Base-by-base conservation (phyloP, 2,329 filamentous ascomycete species). In the Pestalotiopsis sp. region DNA sequence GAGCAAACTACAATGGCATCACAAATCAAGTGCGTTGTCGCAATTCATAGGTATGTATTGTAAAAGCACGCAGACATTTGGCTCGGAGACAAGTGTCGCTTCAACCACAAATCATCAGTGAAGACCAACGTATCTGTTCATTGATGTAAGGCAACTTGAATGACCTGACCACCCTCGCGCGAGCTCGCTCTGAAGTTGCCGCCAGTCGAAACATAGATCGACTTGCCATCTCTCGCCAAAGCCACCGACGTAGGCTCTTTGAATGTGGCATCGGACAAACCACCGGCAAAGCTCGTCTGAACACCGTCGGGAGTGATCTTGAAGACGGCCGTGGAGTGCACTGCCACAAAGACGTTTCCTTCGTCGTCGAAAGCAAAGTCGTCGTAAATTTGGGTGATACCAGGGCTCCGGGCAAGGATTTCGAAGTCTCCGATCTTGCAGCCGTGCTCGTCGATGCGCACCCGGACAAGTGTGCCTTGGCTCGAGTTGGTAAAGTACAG, bases 401-500 rank as follows among this genome's bases (percentile, higher is more conserved):
- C 63, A 4, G 63, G 52, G 12, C 57, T 67, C 6, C 59, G 49
- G 17, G 70, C 71, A n/a, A 74, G 9, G 13, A 74, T 63, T 45
- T 74, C 70, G 13, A 70, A 65, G 4, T 69, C 64, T 14, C 71
- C 72, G 2, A 64, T 70, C 41, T 57, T 63, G 41, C 39, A 57
- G 12, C 73, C 73, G 11, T 69, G 45, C 14, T 67, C 67, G 23
- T 73, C 66, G 52, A 74, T 71, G 2, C 64, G 67, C 11, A 70
- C 31, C 3, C 69, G 64, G 4, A 60, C 61, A 13, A 69, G 68
- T 1, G 67, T 72, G n/a, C 66, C 69, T 14, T 70, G 71, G 7
- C 61, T 66, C n/a, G 69, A 69, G 68, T 74, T 75, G 65, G 72
- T 73, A 66, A 74, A 75, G 60, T 75, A 75, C 5, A 75, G 66